A percentile compares a stretch with the other conserved stretches of the same genome.
These are phyloP conservation scores for Populus simonii DNA, from an alignment of 345 rosid genomes.

Conservation along the genomic window DNA sequence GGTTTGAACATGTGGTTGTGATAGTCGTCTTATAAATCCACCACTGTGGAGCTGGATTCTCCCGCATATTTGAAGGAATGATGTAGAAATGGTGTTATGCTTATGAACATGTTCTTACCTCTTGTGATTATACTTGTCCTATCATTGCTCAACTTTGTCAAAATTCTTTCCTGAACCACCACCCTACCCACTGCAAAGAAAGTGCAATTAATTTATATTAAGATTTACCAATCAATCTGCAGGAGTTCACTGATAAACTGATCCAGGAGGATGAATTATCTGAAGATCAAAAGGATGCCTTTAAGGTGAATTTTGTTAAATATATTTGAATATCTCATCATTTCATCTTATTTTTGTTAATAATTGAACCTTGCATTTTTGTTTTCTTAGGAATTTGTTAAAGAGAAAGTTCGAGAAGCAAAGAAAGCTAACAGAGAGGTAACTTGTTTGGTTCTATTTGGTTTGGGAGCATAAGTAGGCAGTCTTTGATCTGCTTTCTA, in stretches of 20 bases:
- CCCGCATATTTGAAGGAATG: not conserved
- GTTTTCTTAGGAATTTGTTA: constrained; percentile 61
- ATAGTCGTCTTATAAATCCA: not conserved
- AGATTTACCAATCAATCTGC: constrained; percentile 16
- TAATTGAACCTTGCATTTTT: not conserved
- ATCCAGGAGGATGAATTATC: constrained; percentile 60
- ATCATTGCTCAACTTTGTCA: not conserved
- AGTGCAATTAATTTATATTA: constrained; percentile 1
- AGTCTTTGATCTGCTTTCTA: not conserved
- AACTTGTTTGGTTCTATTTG: constrained; percentile 3
- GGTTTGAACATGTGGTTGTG: not conserved
- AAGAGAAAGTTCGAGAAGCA: constrained; percentile 79
- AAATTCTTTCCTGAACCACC: not conserved
- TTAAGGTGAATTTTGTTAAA: constrained; percentile 46
- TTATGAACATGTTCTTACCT: not conserved
- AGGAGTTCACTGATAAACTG: constrained; percentile 72
- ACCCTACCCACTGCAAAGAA: too few relatives aligned
- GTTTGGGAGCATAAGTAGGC: not conserved
- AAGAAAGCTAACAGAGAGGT: constrained; percentile 89
- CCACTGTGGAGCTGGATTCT: not conserved
- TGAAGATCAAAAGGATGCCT: constrained; percentile 81
- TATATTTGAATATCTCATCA: constrained; percentile 7
- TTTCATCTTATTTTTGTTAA: not conserved
- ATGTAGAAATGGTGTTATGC: not conserved
- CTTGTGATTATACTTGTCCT: not conserved